These are phyloP conservation scores for Amesomyces nigricolor DNA, from an alignment of 2,329 filamentous ascomycete genomes.

Conservation along the genomic window DNA sequence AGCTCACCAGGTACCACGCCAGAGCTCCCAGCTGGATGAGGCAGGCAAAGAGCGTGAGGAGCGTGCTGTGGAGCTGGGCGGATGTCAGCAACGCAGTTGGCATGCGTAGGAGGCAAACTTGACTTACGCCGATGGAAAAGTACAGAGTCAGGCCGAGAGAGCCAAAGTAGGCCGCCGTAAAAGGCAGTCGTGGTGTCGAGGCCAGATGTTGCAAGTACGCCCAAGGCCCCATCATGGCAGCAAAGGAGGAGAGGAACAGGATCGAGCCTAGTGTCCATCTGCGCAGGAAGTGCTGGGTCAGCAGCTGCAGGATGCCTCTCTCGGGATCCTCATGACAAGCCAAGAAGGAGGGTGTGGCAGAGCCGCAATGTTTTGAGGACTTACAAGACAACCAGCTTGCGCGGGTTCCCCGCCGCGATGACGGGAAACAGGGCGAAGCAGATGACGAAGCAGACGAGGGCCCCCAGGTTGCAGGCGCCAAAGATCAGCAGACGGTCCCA, in stretches of 20 bases:
- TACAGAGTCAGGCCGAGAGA: conserved; percentile 86
- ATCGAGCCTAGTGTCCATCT: conserved; percentile 94
- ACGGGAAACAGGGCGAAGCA: conserved; percentile 87
- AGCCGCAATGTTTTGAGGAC: conserved; percentile 39
- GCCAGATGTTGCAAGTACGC: conserved; percentile 78
- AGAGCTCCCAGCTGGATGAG: conserved; percentile 78
- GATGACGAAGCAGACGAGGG: conserved; percentile 85
- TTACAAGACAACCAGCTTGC: conserved; percentile 97
- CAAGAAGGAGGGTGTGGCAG: neutral
- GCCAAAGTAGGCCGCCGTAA: conserved; percentile 91
- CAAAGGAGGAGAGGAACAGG: conserved; percentile 88
- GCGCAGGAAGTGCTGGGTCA: conserved; percentile 19
- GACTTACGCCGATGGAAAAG: conserved; percentile 84
- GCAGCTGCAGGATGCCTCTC: neutral
- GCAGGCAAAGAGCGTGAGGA: conserved; percentile 79
- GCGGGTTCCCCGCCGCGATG: conserved; percentile 64
- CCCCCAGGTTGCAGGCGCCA: conserved; percentile 81
- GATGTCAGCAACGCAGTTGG: conserved; percentile 19
- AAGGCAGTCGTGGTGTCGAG: conserved; percentile 79
- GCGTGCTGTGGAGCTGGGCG: conserved; percentile 68
- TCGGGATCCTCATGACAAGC: neutral
- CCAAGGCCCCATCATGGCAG: conserved; percentile 86
- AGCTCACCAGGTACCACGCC: conserved; percentile 91
- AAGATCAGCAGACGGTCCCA: conserved; percentile 96
- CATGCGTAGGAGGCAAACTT: neutral